Evolutionary conservation across 345 rosid species (phyloP).

Genomic region (Melaleuca alternifolia): DNA sequence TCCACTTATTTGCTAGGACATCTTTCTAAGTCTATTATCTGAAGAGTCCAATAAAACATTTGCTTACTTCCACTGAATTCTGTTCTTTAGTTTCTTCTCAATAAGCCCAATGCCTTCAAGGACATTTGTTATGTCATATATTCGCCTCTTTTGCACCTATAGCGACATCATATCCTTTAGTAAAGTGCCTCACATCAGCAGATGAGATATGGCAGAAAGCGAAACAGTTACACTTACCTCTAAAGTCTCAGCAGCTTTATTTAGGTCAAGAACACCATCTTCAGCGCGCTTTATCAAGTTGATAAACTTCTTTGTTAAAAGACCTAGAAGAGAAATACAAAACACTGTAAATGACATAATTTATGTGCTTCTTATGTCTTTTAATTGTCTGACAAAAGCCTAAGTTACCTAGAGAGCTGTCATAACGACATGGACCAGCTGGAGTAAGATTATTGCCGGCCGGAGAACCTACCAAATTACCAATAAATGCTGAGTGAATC

Average conservation of each 20-base stretch:
- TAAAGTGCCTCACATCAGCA: not conserved
- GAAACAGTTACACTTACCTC: slow-evolving; percentile 39
- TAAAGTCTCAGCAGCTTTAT: slow-evolving; percentile 88
- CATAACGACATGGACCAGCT: slow-evolving; percentile 90
- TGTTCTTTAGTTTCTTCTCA: slow-evolving; percentile 94
- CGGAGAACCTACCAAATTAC: slow-evolving; percentile 76
- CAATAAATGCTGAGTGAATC: slow-evolving; percentile 7
- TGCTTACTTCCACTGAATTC: slow-evolving; percentile 93
- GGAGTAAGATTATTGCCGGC: slow-evolving; percentile 58
- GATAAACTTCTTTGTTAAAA: slow-evolving; percentile 96
- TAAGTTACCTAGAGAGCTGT: slow-evolving; percentile 85
- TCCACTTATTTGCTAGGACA: not conserved
- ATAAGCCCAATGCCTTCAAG: slow-evolving; percentile 98
- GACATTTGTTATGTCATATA: slow-evolving; percentile 97
- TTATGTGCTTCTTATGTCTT: not conserved
- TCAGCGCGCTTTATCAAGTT: slow-evolving; percentile 91
- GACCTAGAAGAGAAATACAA: slow-evolving; percentile 34
- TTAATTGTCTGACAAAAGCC: not conserved
- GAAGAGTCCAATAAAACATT: not conserved
- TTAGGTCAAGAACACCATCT: slow-evolving; percentile 94
- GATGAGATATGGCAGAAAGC: not conserved
- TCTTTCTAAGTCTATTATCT: not conserved
- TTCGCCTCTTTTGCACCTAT: slow-evolving; percentile 97
- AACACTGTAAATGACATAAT: not conserved
- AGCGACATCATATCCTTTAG: not conserved